phyloP scores from a whole-genome alignment of 2,329 filamentous ascomycete genomes.

The Pyricularia grisea region DNA sequence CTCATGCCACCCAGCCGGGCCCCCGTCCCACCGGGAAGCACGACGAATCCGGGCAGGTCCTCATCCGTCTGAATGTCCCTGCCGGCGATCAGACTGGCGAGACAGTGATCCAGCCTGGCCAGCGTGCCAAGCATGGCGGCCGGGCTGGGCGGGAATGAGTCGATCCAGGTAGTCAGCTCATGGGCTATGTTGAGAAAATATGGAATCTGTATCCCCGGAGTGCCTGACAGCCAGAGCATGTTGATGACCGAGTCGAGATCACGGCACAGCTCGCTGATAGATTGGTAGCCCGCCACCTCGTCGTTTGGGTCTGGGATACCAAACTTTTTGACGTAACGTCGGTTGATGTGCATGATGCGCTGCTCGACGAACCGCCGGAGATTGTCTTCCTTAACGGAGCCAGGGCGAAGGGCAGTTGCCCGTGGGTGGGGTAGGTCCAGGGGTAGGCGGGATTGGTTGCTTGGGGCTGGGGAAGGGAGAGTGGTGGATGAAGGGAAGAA shows the following conservation, averaged over 20 bases:
- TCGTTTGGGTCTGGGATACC: slow-evolving; percentile 34
- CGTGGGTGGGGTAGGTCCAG: slow-evolving; percentile 46
- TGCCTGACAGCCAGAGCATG: slow-evolving; percentile 78
- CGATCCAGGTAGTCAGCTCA: slow-evolving; percentile 61
- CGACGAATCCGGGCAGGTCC: slow-evolving; percentile 60
- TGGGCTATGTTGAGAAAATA: slow-evolving; percentile 73
- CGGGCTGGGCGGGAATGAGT: slow-evolving; percentile 60
- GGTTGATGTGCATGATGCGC: slow-evolving; percentile 40
- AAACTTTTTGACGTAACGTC: slow-evolving; percentile 53
- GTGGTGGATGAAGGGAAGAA: slow-evolving; percentile 33
- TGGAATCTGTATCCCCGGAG: slow-evolving; percentile 72
- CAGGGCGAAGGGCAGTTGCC: slow-evolving; percentile 39
- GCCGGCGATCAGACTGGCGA: slow-evolving; percentile 64
- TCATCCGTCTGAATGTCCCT: slow-evolving; percentile 57
- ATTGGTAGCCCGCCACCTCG: slow-evolving; percentile 41
- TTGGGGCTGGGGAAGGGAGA: slow-evolving; percentile 44
- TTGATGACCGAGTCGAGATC: slow-evolving; percentile 70
- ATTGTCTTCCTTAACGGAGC: slow-evolving; percentile 50
- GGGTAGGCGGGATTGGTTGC: slow-evolving; percentile 29
- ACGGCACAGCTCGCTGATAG: slow-evolving; percentile 59
- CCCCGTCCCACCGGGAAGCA: slow-evolving; percentile 28
- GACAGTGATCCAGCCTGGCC: slow-evolving; percentile 73
- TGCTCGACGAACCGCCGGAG: slow-evolving; percentile 48
- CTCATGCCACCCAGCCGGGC: slow-evolving; percentile 51
- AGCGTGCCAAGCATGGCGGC: slow-evolving; percentile 61